phyloP scores from a whole-genome alignment of 768 basidiomycete species.

The Suillus clintonianus region DNA sequence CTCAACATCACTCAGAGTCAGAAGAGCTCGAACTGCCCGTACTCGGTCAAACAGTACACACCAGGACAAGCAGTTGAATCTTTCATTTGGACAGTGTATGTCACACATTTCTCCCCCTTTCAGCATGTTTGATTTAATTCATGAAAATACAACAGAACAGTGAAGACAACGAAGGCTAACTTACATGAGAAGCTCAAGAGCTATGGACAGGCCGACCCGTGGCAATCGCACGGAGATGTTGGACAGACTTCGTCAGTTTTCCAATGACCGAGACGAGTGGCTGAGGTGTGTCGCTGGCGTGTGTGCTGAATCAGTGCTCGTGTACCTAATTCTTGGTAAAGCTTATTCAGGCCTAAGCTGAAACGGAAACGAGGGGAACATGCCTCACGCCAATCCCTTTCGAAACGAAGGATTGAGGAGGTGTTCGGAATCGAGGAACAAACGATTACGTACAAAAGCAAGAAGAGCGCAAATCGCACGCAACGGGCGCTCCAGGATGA shows the following conservation, averaged over 20 bases:
- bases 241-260: conserved; percentile 12
- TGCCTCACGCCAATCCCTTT: background rate
- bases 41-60: background rate
- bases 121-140: background rate
- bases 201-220: conserved; percentile 7
- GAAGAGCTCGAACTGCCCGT: background rate
- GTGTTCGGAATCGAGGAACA: background rate
- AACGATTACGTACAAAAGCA: conserved; percentile 4
- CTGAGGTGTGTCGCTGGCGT: conserved; percentile 10
- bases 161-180: conserved; percentile 1
- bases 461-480: conserved; percentile 1
- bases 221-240: conserved; percentile 10
- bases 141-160: background rate
- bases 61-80: background rate
- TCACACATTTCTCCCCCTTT: background rate
- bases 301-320: background rate
- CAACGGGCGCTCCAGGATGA: conserved; percentile 1
- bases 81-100: too few species aligned
- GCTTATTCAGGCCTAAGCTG: conserved; percentile 2
- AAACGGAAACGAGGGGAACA: conserved; percentile 1
- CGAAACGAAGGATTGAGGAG: background rate
- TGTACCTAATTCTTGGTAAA: too few species aligned
- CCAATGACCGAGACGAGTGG: conserved; percentile 14
- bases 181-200: background rate
- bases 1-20: background rate